phyloP scores from a whole-genome alignment of 2,329 filamentous ascomycete genomes.

The Thelonectria discophora region DNA sequence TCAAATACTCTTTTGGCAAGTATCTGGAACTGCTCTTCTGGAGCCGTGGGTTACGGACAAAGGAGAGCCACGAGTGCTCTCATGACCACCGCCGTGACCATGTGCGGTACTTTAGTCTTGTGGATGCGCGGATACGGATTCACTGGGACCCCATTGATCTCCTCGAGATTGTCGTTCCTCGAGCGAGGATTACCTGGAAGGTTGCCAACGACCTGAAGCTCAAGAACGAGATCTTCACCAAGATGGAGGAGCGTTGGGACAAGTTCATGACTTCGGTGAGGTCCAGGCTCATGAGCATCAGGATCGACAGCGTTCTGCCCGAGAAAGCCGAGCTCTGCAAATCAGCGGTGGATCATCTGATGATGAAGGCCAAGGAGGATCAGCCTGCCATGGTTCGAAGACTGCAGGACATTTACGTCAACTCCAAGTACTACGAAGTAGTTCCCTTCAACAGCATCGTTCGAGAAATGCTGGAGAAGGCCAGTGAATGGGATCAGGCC shows the following conservation, averaged over 20 bases:
- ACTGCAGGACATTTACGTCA: conserved; percentile 89
- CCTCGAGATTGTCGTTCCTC: conserved; percentile 92
- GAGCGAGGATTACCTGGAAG: conserved; percentile 94
- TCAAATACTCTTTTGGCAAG: conserved; percentile 98
- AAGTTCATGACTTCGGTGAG: conserved; percentile 90
- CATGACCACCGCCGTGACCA: conserved; percentile 95
- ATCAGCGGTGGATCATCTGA: conserved; percentile 80
- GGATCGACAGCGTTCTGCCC: conserved; percentile 87
- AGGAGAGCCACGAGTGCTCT: conserved; percentile 75
- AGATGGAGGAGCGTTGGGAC: conserved; percentile 82
- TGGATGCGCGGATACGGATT: conserved; percentile 84
- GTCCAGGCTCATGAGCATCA: conserved; percentile 84
- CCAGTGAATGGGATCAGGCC: conserved; percentile 89
- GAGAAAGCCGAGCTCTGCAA: conserved; percentile 87
- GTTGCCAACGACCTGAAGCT: conserved; percentile 92
- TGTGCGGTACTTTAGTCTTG: conserved; percentile 89
- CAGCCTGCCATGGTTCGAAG: conserved; percentile 77
- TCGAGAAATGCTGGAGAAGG: conserved; percentile 90
- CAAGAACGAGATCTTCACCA: conserved; percentile 89
- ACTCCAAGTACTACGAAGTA: conserved; percentile 95
- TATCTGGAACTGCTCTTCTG: conserved; percentile 98
- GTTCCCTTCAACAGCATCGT: conserved; percentile 91
- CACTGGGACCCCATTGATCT: conserved; percentile 94
- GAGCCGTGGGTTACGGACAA: conserved; percentile 82
- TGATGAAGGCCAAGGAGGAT: conserved; percentile 84